Percentiles rank a stretch among this genome's conserved stretches.
phyloP scores from a whole-genome alignment of 1,284 basidiomycete genomes.

The Leccinum pachyderme region DNA sequence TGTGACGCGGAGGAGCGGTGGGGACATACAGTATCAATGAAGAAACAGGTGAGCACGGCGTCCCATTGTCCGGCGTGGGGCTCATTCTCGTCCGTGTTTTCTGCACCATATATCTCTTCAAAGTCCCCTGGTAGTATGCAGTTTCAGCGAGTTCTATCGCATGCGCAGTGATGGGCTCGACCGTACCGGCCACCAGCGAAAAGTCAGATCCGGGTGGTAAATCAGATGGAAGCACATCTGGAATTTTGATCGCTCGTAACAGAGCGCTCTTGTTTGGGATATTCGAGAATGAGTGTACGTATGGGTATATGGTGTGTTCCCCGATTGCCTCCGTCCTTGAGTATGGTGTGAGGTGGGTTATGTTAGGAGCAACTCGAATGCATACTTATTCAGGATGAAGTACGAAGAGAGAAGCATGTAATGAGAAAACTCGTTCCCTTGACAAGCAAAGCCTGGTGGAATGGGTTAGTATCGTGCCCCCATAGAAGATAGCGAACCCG shows the following conservation, averaged over 20 bases:
- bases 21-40: conserved; percentile 81
- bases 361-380: background rate
- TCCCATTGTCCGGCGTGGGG: conserved; percentile 81
- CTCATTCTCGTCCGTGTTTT: conserved; percentile 46
- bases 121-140: conserved; percentile 67
- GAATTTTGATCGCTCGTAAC: conserved; percentile 68
- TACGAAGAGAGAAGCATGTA: conserved; percentile 88
- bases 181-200: conserved; percentile 78
- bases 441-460: conserved; percentile 72
- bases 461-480: background rate
- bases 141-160: background rate
- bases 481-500: background rate
- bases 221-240: conserved; percentile 79
- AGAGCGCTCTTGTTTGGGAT: conserved; percentile 57
- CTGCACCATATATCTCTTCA: conserved; percentile 83
- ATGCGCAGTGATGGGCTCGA: too few relatives aligned
- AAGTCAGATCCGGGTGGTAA: conserved; percentile 67
- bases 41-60: conserved; percentile 93
- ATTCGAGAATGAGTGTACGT: conserved; percentile 89
- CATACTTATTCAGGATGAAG: conserved; percentile 77
- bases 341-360: background rate
- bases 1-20: background rate
- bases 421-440: conserved; percentile 93
- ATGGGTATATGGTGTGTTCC: conserved; percentile 80
- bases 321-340: conserved; percentile 63